Evolutionary conservation across 2,329 filamentous ascomycete genomes (phyloP).

Genomic region (Grosmannia clavigera): DNA sequence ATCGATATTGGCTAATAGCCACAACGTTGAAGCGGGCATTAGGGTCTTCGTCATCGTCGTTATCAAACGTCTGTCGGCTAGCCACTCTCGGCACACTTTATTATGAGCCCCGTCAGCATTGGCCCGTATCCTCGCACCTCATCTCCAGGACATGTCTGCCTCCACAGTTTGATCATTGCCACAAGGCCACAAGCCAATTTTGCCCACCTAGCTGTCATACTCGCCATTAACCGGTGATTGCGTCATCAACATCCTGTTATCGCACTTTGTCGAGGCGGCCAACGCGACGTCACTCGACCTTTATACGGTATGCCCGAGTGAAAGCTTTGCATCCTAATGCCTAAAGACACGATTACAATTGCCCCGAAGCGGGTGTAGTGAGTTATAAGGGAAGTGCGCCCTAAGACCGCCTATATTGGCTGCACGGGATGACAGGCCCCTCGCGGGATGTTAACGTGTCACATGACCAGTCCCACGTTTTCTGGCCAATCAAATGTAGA

Average conservation of each 20-base stretch:
- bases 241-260: constrained; percentile 74
- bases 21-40: neutral
- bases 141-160: neutral
- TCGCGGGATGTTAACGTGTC: no score
- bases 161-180: no score
- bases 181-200: constrained; percentile 16
- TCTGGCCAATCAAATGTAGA: no score
- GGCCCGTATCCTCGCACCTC: neutral
- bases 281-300: constrained; percentile 67
- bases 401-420: no score
- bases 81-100: neutral
- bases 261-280: constrained; percentile 74
- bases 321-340: constrained; percentile 59
- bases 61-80: neutral
- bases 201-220: no score
- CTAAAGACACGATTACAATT: constrained; percentile 45
- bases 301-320: constrained; percentile 65
- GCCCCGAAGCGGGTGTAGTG: constrained; percentile 52
- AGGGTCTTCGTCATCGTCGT: neutral
- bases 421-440: no score
- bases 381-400: no score
- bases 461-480: no score
- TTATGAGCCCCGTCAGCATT: neutral
- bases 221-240: constrained; percentile 46
- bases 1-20: neutral